phyloP scores from a whole-genome alignment of 1,139 yeast genomes.

The Magnusiomyces fungicola region DNA sequence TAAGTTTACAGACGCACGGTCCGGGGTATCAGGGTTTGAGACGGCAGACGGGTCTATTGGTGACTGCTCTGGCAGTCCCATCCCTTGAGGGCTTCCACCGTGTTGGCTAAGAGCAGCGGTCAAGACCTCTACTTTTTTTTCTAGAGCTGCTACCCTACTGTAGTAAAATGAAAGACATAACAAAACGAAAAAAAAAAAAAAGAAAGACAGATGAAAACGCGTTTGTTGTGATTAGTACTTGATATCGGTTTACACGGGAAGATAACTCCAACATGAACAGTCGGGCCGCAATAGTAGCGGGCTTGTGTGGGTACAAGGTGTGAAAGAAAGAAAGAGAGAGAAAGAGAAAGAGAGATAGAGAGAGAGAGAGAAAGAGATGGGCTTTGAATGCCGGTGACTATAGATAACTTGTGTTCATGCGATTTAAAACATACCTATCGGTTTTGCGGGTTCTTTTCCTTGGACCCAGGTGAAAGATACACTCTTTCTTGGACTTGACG shows the following conservation, averaged over 20 bases:
- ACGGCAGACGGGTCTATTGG: neutral
- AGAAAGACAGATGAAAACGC: neutral
- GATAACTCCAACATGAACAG: neutral
- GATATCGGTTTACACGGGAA: neutral
- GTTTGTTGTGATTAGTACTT: neutral
- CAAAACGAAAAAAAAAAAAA: neutral
- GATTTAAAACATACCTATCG: constrained; percentile 22
- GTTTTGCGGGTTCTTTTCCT: constrained; percentile 43
- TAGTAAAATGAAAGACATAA: neutral
- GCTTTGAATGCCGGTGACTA: neutral
- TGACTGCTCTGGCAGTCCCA: neutral
- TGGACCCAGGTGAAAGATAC: constrained; percentile 62
- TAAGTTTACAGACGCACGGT: neutral
- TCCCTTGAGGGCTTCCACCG: too few species aligned
- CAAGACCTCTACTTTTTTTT: constrained; percentile 31
- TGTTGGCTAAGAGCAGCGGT: constrained; percentile 21
- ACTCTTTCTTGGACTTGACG: constrained; percentile 50
- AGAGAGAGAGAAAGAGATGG: neutral
- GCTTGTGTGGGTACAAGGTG: too few species aligned
- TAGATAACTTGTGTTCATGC: neutral
- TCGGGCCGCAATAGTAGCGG: too few species aligned
- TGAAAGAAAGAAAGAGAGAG: too few species aligned
- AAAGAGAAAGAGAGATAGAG: too few species aligned
- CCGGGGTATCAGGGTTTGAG: neutral
- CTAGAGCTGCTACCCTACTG: constrained; percentile 33